Conservation (phyloP, 345 rosid genomes). For the Tarenaya hassleriana region DNA sequence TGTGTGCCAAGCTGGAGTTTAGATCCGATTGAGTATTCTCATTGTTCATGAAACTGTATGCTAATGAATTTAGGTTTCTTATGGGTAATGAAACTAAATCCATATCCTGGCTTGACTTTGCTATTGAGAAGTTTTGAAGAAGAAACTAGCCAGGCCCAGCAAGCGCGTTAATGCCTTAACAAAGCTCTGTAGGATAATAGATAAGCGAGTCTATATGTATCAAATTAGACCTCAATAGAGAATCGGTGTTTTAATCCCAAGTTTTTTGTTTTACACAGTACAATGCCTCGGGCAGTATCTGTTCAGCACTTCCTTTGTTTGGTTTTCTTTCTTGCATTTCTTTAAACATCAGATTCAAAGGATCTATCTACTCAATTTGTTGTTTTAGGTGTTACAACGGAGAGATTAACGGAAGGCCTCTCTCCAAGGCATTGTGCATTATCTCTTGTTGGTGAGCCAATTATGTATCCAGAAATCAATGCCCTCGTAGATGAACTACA, state of each 20-base stretch:
- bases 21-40: background rate
- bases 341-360: constrained; percentile 11
- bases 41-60: constrained; percentile 6
- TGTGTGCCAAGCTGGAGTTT: constrained; percentile 8
- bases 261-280: too few relatives aligned
- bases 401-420: constrained; percentile 75
- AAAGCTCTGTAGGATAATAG: too few relatives aligned
- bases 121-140: background rate
- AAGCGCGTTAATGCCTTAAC: too few relatives aligned
- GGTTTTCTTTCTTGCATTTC: background rate
- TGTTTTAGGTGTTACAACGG: constrained; percentile 72
- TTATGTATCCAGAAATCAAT: constrained; percentile 94
- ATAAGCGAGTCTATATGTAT: too few relatives aligned
- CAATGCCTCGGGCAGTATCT: too few relatives aligned
- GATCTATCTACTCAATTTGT: background rate
- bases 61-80: background rate
- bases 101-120: background rate
- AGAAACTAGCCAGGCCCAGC: constrained; percentile 1
- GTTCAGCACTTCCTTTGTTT: background rate
- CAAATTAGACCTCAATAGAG: too few relatives aligned
- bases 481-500: constrained; percentile 89
- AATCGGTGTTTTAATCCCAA: too few relatives aligned
- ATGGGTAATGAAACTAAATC: background rate
- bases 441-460: constrained; percentile 97
- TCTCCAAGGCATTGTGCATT: constrained; percentile 91